phyloP scores from a whole-genome alignment of 345 rosid species.

The Eutrema heterophyllum region DNA sequence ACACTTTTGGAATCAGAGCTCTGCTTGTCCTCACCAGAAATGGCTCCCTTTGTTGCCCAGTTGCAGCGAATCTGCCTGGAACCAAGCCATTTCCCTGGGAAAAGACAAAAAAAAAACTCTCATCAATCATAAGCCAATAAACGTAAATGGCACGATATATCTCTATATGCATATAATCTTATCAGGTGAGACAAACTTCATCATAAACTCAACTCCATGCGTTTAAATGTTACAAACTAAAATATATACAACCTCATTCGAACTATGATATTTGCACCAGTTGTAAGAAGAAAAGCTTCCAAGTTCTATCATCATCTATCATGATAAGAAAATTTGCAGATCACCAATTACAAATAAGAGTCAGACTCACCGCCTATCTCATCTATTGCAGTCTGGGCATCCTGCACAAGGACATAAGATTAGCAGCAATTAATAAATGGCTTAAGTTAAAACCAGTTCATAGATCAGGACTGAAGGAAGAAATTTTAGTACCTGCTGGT shows the following conservation, averaged over 20 bases:
- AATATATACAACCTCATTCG: background rate
- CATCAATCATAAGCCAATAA: background rate
- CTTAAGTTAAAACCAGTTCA: background rate
- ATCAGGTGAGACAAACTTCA: background rate
- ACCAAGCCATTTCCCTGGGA: constrained; percentile 89
- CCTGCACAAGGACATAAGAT: constrained; percentile 42
- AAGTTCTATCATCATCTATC: background rate
- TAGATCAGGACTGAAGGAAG: background rate
- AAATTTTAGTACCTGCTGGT: constrained; percentile 46
- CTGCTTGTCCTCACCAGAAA: constrained; percentile 59
- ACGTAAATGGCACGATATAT: background rate
- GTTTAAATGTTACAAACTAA: background rate
- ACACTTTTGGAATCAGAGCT: constrained; percentile 71
- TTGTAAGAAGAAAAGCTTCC: background rate
- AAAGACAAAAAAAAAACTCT: background rate
- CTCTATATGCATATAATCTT: background rate
- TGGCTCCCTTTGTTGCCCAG: constrained; percentile 91
- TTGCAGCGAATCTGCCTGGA: constrained; percentile 90
- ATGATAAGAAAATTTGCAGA: background rate
- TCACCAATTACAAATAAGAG: background rate
- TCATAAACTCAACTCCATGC: background rate
- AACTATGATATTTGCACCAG: background rate
- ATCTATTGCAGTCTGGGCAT: constrained; percentile 81
- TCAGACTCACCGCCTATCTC: constrained; percentile 61
- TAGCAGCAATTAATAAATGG: background rate